Base-by-base conservation (phyloP, 768 basidiomycete species). In the Trametes sanguinea region DNA sequence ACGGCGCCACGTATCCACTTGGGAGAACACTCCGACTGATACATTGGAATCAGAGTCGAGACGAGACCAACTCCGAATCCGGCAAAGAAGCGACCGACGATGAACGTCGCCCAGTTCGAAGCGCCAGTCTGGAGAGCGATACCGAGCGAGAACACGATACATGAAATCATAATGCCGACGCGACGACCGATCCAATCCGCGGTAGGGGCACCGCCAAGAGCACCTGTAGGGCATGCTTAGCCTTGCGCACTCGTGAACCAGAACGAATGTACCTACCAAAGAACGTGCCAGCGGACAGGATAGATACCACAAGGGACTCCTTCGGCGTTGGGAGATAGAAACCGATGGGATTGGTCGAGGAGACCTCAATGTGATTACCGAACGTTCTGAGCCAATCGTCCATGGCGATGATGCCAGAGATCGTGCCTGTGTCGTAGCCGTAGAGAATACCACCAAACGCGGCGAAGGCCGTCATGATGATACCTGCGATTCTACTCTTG, bases 201-300 rank as follows among this genome's bases (percentile, higher is more conserved):
- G 13, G 83, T 27, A 42, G 81, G 81, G 54, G 76, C 78, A 9
- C 74, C 80, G 17, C 74, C 52, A 56, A 90, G 77, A 16, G 84
- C 85, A 66, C 72, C 64, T 65, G 39, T 1, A 29, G 22, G 6
- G n/a, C n/a, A 14, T 3, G 17, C 13, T 16, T 13, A 42, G 27
- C 1, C 17, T 4, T n/a, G 7, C n/a, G 29, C 0, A n/a, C 1
- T 10, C 14, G 9, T n/a, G 11, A 32, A 11, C 22, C 9, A 39
- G 30, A 11, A 27, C 2, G 32, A 29, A 16, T 1, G 11, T 37
- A 43, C 59, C 8, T 2, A 61, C 64, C 90, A 64, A 90, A 85
- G 79, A 93, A 91, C 9, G 90, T 93, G 57, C 92, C 91, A 8
- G 87, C 89, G 2, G 90, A 92, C 32, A 91, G 83, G 66, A 90